Evolutionary conservation across 495 filamentous ascomycete species (phyloP), one percentile per base, ranked within the genome.

Genomic region (Lichenothelia convexa): DNA sequence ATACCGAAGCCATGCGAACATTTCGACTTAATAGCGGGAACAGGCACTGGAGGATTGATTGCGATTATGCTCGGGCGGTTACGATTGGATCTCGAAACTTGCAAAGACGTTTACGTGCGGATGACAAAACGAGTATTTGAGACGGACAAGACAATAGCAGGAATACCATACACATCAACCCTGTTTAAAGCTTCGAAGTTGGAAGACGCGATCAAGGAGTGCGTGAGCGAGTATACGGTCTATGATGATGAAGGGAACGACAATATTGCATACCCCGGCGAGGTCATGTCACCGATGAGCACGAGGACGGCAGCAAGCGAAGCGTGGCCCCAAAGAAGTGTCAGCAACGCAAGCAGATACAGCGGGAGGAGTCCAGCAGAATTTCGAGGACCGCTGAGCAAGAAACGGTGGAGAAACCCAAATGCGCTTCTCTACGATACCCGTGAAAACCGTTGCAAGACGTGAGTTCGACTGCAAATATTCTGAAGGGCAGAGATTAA

Each of bases 1-100:
- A 87, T 95, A 17, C 89, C 91, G 18, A 93, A 93, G 47, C 89
- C 89, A 42, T 93, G 84, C 73, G 91, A 97, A 43, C 82, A 95
- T 55, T 97, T 97, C 60, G 89, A 97, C 58, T 65, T 97, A 38
- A 97, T 97, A 43, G 76, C 75, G 39, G 89, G 89, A 22, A 93
- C 84, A 27, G 87, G 87, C 36, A 97, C 89, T 1, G 89, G 89
- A 45, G 89, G 89, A 2, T 60, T 97, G 37, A 93, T 97, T 43
- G 91, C 89, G 15, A 68, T 97, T 43, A 95, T 97, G 91, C 67
- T 97, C 17, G 89, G 89, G 7, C 71, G 89, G 27, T 60, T 97
- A 47, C 78, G 89, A 31, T 68, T 97, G 46, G 85, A 95, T 47
- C 59, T 95, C 19, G 87, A 94, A 53, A 89, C 83, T 1, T 94